Base-by-base conservation (phyloP, 768 basidiomycete genomes). In the Amyloporia xantha region DNA sequence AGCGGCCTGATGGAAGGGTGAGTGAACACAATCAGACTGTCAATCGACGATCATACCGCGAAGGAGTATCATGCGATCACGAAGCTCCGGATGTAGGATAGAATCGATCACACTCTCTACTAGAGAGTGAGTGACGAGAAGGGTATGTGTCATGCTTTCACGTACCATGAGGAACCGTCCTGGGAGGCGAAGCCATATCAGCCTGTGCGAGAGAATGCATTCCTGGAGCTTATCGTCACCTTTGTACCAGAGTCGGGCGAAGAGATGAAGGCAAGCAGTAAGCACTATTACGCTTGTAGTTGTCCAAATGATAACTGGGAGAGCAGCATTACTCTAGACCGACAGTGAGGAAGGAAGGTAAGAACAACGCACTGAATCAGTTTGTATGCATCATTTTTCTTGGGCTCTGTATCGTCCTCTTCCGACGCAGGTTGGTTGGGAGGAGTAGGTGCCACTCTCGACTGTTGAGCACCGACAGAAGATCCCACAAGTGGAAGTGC, bases 211-310 rank as follows among this genome's bases (percentile, higher is more conserved):
- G 9, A 15, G 15, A 7, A 15, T 24, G 13, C 24, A 9, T 10
- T 24, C 19, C 9, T 23, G 5, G 23, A 21, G 11, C 10, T 33
- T 20, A 27, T 17, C 2, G 38, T 48, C 65, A 86, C 77, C 84
- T 81, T 68, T 97, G 94, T 11, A 93, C 82, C n/a, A 86, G 67
- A 4, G 92, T 92, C 1, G 92, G 91, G 4, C 88, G 79, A 41
- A 97, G 69, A 11, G 91, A 93, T 2, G 88, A 80, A 0, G 94
- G 94, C 5, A 97, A 71, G 59, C 86, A 89, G 62, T 97, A 97
- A 10, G 79, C 76, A 36, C 82, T 83, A 58, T 94, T 94, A 52
- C 86, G 74, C 61, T 82, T 85, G 63, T 82, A 92, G 58, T 95
- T 95, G 57, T 92, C 87, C 42, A 97, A 73, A 61, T 97, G 94